Conservation (phyloP, 23 red algal species). For the Cyanidiococcus yangmingshanensis region DNA sequence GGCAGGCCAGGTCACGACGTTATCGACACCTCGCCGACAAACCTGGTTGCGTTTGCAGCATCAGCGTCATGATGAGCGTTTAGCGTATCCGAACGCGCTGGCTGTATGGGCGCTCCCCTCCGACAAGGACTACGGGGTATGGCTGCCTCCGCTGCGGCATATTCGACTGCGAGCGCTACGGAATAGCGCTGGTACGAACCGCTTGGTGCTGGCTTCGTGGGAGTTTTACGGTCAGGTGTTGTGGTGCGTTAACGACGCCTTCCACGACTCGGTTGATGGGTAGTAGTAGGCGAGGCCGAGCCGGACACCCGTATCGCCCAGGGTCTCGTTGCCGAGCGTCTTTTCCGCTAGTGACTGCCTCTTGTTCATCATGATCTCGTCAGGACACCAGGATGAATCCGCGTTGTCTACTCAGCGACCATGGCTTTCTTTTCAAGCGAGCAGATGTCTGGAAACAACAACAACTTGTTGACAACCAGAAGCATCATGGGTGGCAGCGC, state of each 20-base stretch:
- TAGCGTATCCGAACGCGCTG: background rate
- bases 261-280: no score
- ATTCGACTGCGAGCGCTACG: constrained; percentile 1
- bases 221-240: constrained; percentile 16
- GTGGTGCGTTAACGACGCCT: background rate
- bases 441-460: no score
- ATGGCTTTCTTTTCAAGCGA: no score
- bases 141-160: background rate
- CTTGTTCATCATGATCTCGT: no score
- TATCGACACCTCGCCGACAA: background rate
- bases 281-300: no score
- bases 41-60: background rate
- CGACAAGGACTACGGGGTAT: background rate
- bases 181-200: background rate
- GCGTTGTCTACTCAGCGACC: no score
- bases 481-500: no score
- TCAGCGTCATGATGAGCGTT: background rate
- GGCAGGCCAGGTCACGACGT: background rate
- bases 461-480: no score
- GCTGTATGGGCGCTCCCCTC: background rate
- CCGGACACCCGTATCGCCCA: no score
- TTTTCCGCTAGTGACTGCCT: no score
- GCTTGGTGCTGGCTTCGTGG: constrained; percentile 11
- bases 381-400: no score
- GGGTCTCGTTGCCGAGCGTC: no score